A percentile compares a stretch with the other conserved stretches of the same genome.
Evolutionary conservation across 2,329 filamentous ascomycete genomes (phyloP).

Genomic region (Dactylellina parvicollis): DNA sequence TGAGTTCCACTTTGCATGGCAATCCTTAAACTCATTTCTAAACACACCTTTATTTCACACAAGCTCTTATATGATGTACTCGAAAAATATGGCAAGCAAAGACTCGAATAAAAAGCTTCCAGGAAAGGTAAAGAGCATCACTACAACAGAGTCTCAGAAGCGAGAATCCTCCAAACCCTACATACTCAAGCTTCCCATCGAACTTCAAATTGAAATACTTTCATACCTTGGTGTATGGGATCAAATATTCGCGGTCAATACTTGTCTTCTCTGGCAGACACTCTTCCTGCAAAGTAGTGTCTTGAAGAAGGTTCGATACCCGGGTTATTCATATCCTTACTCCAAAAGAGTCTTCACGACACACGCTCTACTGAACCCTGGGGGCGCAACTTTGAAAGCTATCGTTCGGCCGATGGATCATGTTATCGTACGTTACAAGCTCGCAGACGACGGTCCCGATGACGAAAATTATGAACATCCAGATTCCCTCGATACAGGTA

Average conservation of each 20-base stretch:
- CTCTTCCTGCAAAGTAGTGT: not conserved
- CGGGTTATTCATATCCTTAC: not conserved
- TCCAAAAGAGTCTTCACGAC: not conserved
- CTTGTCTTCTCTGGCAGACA: not conserved
- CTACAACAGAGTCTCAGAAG: too few species aligned
- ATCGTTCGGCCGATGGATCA: not conserved
- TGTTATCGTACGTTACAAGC: not conserved
- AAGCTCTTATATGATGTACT: too few species aligned
- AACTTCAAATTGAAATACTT: conserved; percentile 16
- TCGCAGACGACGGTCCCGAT: not conserved
- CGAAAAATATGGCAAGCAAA: too few species aligned
- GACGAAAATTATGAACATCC: not conserved
- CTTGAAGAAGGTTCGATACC: not conserved
- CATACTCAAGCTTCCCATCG: not conserved
- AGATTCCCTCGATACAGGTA: not conserved
- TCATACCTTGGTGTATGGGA: not conserved
- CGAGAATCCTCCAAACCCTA: not conserved
- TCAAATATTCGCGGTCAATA: not conserved
- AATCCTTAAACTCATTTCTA: too few species aligned
- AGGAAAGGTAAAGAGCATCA: too few species aligned
- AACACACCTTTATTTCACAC: too few species aligned
- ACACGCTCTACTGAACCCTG: not conserved
- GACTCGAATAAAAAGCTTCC: too few species aligned
- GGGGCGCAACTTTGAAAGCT: not conserved
- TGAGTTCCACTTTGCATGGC: too few species aligned